These are phyloP conservation scores for Suillus subalutaceus DNA, from an alignment of 768 basidiomycete species.

Conservation along the genomic window DNA sequence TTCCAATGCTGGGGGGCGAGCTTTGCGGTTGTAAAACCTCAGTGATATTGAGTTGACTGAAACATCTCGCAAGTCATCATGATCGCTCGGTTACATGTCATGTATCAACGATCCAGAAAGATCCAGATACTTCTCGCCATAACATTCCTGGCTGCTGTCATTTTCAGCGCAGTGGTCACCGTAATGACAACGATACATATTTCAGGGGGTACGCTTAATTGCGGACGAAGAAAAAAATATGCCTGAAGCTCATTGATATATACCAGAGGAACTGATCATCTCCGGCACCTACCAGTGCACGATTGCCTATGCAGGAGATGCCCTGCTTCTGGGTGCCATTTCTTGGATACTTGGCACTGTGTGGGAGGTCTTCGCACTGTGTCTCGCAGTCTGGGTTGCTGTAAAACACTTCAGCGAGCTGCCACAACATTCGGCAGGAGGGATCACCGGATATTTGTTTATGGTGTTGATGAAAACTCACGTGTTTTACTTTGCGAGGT, in stretches of 20 bases:
- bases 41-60: neutral
- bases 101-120: neutral
- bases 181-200: neutral
- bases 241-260: neutral
- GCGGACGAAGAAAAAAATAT: neutral
- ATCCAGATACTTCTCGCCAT: neutral
- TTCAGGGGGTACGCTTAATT: neutral
- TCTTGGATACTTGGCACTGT: neutral
- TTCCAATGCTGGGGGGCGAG: neutral
- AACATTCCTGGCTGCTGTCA: neutral
- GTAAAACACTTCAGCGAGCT: slow-evolving; percentile 28
- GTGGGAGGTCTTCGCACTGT: too few relatives aligned
- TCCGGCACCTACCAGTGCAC: neutral
- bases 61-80: neutral
- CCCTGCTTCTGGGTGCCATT: neutral
- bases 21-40: neutral
- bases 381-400: slow-evolving; percentile 36
- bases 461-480: too few relatives aligned
- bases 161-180: neutral
- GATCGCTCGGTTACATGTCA: neutral
- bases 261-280: neutral
- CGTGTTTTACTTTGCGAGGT: too few relatives aligned
- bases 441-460: too few relatives aligned
- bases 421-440: too few relatives aligned
- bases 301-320: neutral